Base-by-base conservation (phyloP, 495 filamentous ascomycete species). In the Cercophora samala region DNA sequence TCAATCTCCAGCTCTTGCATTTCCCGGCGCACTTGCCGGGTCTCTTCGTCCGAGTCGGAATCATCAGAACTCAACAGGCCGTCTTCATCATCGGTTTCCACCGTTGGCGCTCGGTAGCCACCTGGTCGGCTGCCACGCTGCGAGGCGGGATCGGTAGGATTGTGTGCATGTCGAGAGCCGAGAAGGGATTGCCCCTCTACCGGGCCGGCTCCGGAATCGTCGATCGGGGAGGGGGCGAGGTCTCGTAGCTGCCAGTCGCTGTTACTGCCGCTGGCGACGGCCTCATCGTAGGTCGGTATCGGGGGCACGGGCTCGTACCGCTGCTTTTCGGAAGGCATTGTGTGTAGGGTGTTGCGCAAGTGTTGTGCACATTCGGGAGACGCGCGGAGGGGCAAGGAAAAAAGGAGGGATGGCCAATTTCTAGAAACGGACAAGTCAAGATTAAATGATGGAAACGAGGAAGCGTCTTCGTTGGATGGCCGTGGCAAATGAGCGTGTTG, bases 241-340 rank as follows among this genome's bases (percentile, higher is more conserved):
- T 73, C 66, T 54, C 58, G 58, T 58, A 29, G 64, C 46, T 67
- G 65, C 59, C 61, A 67, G 26, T 65, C 53, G 70, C 70, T 64
- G 37, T 46, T 46, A 72, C 76, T 72, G 72, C 79, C 72, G 68
- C 74, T 72, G 80, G 78, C 76, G 63, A 79, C 88, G 63, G 95
- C 93, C 81, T 99, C 95, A 77, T 97, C 94, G 83, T 99, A 99
- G 52, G 90, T 88, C 9, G 94, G 94, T 78, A 98, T 97, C 21
- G 95, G 82, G 26, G 82, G 93, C 64, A 92, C 84, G 60, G 84
- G 76, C 71, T 89, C 86, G 77, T 89, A 89, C 23, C 70, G 78
- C 68, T 77, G 74, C 69, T 76, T 78, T 66, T 77, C 79, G 61
- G 79, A 77, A 58, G 80, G 77, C 82, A 84, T 83, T 62, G 68